Evolutionary conservation across 2,329 filamentous ascomycete genomes (phyloP).

Genomic region (Ophiostoma triangulosporum): DNA sequence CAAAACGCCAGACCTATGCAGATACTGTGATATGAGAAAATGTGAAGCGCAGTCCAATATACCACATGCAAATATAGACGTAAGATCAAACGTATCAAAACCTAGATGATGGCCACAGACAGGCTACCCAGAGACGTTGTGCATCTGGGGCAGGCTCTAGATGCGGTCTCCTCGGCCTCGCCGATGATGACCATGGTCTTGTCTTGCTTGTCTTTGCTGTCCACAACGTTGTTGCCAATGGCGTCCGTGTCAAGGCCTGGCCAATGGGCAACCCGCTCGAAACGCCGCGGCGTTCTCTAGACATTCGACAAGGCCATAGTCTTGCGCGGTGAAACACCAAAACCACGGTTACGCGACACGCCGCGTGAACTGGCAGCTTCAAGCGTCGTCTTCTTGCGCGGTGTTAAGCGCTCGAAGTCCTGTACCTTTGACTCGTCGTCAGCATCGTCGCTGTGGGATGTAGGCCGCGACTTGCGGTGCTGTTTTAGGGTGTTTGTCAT

Average conservation of each 20-base stretch:
- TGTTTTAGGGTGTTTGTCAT: not conserved
- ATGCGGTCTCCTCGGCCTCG: constrained; percentile 20
- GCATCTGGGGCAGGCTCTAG: constrained; percentile 36
- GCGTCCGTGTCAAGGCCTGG: not conserved
- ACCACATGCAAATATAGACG: not conserved
- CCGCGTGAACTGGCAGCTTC: constrained; percentile 63
- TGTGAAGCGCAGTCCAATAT: not conserved
- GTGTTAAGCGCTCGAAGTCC: constrained; percentile 21
- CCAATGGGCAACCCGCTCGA: not conserved
- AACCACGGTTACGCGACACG: constrained; percentile 22
- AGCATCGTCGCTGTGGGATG: constrained; percentile 14
- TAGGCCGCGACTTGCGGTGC: constrained; percentile 16
- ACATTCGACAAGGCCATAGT: constrained; percentile 15
- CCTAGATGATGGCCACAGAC: constrained; percentile 4
- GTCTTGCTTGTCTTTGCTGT: constrained; percentile 4
- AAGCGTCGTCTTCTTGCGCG: constrained; percentile 48
- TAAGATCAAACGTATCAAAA: not conserved
- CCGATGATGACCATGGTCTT: not conserved
- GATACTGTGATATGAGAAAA: not conserved
- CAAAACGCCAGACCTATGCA: not conserved
- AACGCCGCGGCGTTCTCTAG: not conserved
- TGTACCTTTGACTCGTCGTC: constrained; percentile 29
- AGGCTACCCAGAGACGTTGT: constrained; percentile 41
- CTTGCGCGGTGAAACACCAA: constrained; percentile 12
- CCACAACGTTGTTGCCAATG: not conserved